Percentiles rank a stretch among this genome's conserved stretches.
phyloP scores from a whole-genome alignment of 495 filamentous ascomycete genomes.

The Wilcoxina mikolae region DNA sequence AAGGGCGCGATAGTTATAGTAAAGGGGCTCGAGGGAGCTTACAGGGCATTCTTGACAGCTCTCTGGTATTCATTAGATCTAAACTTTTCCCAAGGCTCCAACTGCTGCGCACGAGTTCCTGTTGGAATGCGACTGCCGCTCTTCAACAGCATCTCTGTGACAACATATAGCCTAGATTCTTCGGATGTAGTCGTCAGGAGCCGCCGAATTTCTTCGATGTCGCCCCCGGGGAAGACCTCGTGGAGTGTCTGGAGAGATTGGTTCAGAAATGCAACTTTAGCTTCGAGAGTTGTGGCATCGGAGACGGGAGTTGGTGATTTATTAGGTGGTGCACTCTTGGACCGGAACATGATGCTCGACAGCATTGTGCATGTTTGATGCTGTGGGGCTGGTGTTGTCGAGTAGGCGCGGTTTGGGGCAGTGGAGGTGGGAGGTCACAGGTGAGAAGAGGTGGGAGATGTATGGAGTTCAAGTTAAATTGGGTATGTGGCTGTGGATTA shows the following conservation, averaged over 20 bases:
- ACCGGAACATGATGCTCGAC: not conserved
- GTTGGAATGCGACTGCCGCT: constrained; percentile 26
- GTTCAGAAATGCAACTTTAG: constrained; percentile 41
- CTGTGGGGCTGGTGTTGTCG: not conserved
- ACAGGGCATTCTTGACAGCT: constrained; percentile 46
- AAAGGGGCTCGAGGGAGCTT: constrained; percentile 7
- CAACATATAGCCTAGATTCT: constrained; percentile 67
- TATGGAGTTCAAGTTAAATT: too few species aligned
- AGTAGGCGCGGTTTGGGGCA: not conserved
- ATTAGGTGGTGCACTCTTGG: not conserved
- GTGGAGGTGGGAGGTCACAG: not conserved
- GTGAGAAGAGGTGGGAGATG: not conserved
- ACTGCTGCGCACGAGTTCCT: constrained; percentile 9
- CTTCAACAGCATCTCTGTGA: constrained; percentile 70
- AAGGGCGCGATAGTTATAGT: not conserved
- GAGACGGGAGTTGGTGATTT: not conserved
- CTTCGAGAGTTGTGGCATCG: constrained; percentile 6
- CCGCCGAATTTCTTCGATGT: constrained; percentile 83
- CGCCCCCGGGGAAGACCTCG: constrained; percentile 70
- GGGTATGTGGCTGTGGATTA: too few species aligned
- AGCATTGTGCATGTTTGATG: not conserved
- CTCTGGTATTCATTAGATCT: constrained; percentile 55
- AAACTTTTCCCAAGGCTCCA: constrained; percentile 59
- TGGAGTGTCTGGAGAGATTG: constrained; percentile 52
- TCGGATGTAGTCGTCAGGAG: constrained; percentile 68